These are phyloP conservation scores for Phytophthora kernoviae DNA, from an alignment of 352 stramenopile genomes.

Conservation along the genomic window DNA sequence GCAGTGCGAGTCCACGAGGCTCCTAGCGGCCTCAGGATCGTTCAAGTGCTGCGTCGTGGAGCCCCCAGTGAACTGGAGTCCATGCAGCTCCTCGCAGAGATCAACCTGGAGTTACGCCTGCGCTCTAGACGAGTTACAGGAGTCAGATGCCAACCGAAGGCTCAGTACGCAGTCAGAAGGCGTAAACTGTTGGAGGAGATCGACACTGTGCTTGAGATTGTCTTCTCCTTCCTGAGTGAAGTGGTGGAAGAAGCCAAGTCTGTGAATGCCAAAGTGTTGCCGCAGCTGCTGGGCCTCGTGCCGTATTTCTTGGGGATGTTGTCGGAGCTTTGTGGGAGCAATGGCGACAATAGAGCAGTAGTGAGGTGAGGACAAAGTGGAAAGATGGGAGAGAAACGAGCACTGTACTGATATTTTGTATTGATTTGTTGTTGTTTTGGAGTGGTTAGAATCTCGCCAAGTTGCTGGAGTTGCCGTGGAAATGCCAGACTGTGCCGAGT, in stretches of 20 bases:
- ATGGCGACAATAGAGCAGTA: constrained; percentile 2
- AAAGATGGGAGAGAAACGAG: constrained; percentile 1
- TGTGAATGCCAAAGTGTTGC: constrained; percentile 41
- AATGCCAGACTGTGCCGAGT: constrained; percentile 47
- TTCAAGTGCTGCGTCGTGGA: constrained; percentile 62
- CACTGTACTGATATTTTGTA: too few relatives aligned
- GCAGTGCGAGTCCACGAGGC: constrained; percentile 52
- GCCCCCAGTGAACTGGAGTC: constrained; percentile 67
- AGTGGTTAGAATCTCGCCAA: constrained; percentile 51
- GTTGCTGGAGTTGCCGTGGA: constrained; percentile 76
- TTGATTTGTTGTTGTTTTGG: background rate
- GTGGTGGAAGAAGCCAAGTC: constrained; percentile 33
- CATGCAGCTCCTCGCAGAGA: constrained; percentile 80
- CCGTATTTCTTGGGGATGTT: constrained; percentile 59
- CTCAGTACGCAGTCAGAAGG: constrained; percentile 9
- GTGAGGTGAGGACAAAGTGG: constrained; percentile 4
- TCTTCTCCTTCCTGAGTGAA: constrained; percentile 61
- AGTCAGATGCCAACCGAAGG: constrained; percentile 2
- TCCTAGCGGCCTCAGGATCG: constrained; percentile 60
- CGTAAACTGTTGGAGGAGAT: constrained; percentile 54
- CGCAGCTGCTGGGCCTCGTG: constrained; percentile 67
- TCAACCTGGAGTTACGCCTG: constrained; percentile 69
- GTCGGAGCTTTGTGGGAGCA: constrained; percentile 22
- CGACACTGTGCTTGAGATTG: constrained; percentile 51
- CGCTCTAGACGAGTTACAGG: constrained; percentile 40